phyloP scores from a whole-genome alignment of 139 green algal genomes.

The Chlorella sp. region DNA sequence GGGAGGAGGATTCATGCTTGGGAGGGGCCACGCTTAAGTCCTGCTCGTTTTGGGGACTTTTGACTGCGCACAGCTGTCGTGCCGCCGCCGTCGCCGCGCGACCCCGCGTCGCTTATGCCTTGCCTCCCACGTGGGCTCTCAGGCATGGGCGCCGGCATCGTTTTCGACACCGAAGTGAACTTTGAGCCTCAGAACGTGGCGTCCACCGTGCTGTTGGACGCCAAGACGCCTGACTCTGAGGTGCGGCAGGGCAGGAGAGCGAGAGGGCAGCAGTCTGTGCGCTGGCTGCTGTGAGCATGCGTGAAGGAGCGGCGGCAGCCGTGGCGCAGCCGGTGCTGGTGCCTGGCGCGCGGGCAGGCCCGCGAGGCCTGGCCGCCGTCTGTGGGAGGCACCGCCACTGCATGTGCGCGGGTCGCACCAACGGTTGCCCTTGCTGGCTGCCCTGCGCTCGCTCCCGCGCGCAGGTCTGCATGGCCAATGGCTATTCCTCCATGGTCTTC shows the following conservation, averaged over 20 bases:
- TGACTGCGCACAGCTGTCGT: too few relatives aligned
- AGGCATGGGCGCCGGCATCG: conserved; percentile 57
- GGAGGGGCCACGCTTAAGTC: neutral
- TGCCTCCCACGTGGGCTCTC: neutral
- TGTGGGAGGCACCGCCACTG: neutral
- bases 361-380: too few relatives aligned
- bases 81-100: too few relatives aligned
- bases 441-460: neutral
- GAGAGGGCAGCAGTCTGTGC: too few relatives aligned
- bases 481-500: conserved; percentile 98
- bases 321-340: too few relatives aligned
- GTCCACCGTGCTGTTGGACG: conserved; percentile 93
- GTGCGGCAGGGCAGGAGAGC: too few relatives aligned
- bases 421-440: too few relatives aligned
- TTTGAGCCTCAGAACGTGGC: conserved; percentile 87
- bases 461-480: conserved; percentile 92
- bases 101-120: neutral
- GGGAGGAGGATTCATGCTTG: neutral
- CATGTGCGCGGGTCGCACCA: neutral
- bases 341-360: too few relatives aligned
- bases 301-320: too few relatives aligned
- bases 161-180: conserved; percentile 76
- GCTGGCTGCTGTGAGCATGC: too few relatives aligned
- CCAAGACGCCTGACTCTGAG: conserved; percentile 92
- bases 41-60: neutral